Base-by-base conservation (phyloP, 2,329 filamentous ascomycete genomes). In the Beauveria scarabaeidicola region DNA sequence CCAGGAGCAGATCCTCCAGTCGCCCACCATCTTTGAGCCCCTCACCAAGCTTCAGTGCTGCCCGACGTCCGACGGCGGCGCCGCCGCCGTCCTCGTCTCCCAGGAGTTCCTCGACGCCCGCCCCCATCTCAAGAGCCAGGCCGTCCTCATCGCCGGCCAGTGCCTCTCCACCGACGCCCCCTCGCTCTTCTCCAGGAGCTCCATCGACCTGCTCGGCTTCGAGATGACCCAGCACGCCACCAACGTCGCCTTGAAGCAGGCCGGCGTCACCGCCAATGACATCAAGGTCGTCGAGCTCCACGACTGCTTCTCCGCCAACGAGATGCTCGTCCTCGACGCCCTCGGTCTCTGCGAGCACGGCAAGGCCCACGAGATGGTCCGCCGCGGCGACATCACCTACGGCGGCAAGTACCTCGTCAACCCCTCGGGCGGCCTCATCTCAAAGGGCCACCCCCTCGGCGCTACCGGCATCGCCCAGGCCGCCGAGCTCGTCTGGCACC, bases 21-120 rank as follows among this genome's bases (percentile, higher is more conserved):
- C 90, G 0, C 79, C 90, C 61, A 89, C 85, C 81, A 90, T 97
- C 73, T 86, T 90, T 75, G 84, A 85, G 64, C 93, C 93, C 17
- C 81, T 97, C 59, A 97, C 94, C 61, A 97, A 97, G 76, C 86
- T 97, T n/a, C 94, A 97, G 77, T 97, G 93, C 82, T 97, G 93
- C 75, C 93, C 94, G 1, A 97, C 93, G 1, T 96, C 91, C 0
- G 94, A 97, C 73, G 93, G 93, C 52, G 90, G 87, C 51, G 93
- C 91, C 1, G 91, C 94, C 1, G 90, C 90, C 15, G 87, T 97
- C 36, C 78, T 99, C 55, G 91, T 96, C 58, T 96, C 91, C 0
- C 87, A 96, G 74, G 82, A 81, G 52, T 97, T 97, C 81, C 83
- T 97, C 58, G 88, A 93, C 68, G 87, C 87, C 9, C 84, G 90